Evolutionary conservation across 345 rosid species (phyloP).

Genomic region (Bretschneidera sinensis): DNA sequence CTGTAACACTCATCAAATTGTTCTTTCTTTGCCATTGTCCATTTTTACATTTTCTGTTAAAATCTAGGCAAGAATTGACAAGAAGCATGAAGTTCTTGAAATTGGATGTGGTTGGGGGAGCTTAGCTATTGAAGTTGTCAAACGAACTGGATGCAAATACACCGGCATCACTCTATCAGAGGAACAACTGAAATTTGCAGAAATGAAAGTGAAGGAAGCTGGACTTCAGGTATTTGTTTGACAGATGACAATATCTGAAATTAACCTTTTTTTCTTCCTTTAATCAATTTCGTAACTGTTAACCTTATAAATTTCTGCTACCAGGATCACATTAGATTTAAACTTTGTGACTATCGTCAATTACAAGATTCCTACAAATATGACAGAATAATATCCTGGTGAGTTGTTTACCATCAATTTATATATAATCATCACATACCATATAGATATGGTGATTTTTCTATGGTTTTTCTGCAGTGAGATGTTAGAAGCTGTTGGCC

Average conservation of each 20-base stretch:
- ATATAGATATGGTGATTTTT: neutral
- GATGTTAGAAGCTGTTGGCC: constrained; percentile 74
- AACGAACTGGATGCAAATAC: constrained; percentile 59
- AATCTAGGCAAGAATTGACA: constrained; percentile 38
- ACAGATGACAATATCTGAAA: neutral
- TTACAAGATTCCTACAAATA: constrained; percentile 35
- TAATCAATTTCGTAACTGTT: too few species aligned
- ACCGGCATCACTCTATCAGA: constrained; percentile 62
- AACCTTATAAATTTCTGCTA: neutral
- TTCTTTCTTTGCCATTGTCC: neutral
- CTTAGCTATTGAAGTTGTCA: constrained; percentile 62
- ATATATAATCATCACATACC: neutral
- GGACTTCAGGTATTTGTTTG: constrained; percentile 49
- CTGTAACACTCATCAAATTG: neutral
- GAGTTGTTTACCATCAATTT: constrained; percentile 10
- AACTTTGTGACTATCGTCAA: constrained; percentile 59
- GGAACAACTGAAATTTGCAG: constrained; percentile 53
- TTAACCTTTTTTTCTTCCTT: neutral
- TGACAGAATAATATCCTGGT: constrained; percentile 70
- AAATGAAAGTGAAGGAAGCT: constrained; percentile 55
- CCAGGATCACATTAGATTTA: constrained; percentile 48
- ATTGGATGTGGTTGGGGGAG: constrained; percentile 80
- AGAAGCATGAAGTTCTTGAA: constrained; percentile 53
- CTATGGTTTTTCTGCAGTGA: constrained; percentile 34
- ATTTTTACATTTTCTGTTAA: neutral